Conservation (phyloP, 176 grass and related monocot genomes). For the Secale cereale region DNA sequence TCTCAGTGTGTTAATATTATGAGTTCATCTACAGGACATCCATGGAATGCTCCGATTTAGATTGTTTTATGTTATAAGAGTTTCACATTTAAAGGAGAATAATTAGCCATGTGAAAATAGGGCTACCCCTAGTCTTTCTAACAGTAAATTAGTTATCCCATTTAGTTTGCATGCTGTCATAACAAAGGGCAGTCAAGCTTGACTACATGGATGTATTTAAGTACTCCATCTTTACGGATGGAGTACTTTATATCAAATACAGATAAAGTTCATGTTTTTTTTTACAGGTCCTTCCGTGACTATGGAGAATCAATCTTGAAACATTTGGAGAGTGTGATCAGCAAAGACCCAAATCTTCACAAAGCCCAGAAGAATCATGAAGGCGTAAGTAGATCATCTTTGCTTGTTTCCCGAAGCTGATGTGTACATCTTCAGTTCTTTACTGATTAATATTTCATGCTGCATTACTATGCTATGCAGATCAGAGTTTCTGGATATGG, state of each 20-base stretch:
- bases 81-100: neutral
- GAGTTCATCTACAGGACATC: neutral
- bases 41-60: neutral
- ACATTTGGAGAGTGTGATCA: constrained; percentile 65
- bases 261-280: neutral
- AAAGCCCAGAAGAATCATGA: constrained; percentile 74
- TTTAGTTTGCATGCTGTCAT: neutral
- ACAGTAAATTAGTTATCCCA: neutral
- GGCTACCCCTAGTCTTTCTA: neutral
- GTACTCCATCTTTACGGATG: neutral
- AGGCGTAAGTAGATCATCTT: constrained; percentile 56
- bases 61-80: neutral
- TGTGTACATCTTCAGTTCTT: neutral
- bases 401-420: neutral
- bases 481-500: constrained; percentile 92
- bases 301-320: constrained; percentile 88
- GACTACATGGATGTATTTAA: neutral
- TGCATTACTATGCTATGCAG: constrained; percentile 36
- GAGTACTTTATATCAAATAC: neutral
- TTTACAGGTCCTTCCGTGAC: constrained; percentile 74
- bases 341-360: constrained; percentile 46
- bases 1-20: neutral
- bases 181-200: neutral
- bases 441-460: constrained; percentile 4
- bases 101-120: neutral